Evolutionary conservation across 371 early-diverging fungal genomes (phyloP), one percentile per base, ranked within the genome.

Genomic region (Rhizopus sp.): DNA sequence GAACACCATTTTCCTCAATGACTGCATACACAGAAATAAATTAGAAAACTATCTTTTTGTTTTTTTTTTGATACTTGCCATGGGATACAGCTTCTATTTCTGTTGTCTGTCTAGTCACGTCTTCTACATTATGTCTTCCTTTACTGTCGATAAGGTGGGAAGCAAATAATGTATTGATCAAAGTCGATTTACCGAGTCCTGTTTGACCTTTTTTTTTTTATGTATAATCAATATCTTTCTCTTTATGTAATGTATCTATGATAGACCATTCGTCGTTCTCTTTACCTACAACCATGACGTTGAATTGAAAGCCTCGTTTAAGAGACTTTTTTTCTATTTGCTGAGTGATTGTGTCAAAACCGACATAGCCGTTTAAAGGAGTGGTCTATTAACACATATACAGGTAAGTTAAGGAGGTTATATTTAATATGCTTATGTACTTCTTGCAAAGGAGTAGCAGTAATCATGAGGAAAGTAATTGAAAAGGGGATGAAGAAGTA

Each of bases 121-220:
- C 91, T 66, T 84, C 83, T 52, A 84, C 83, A 48, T 75, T 75
- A 50, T 78, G 79, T 58, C 91, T 86, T 38, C 89, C 93, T 82
- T 92, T 89, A 70, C 84, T 85, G 64, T 93, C 91, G 61, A 92
- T 86, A 59, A 93, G 78, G 62, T 93, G 93, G 15, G 89, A 82
- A 46, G 92, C 86, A 73, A 92, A 93, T 58, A 91, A 75, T 61
- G 99, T 97, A 87, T 98, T 98, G 72, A 99, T 88, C 57, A 99
- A 86, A 33, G 99, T 99, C 9, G 98, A 94, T 74, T 99, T 96
- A 60, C 99, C 99, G 53, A 99, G 83, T 23, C 99, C 99, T 57
- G 95, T 90, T 87, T 98, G 95, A 60, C 98, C 95, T 88, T 5
- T 23, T n/a, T n/a, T n/a, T n/a, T 23, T 46, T 46, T 23, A 29